Evolutionary conservation across 257 asterid species (phyloP).

Genomic region (Solanum chiquidenum): DNA sequence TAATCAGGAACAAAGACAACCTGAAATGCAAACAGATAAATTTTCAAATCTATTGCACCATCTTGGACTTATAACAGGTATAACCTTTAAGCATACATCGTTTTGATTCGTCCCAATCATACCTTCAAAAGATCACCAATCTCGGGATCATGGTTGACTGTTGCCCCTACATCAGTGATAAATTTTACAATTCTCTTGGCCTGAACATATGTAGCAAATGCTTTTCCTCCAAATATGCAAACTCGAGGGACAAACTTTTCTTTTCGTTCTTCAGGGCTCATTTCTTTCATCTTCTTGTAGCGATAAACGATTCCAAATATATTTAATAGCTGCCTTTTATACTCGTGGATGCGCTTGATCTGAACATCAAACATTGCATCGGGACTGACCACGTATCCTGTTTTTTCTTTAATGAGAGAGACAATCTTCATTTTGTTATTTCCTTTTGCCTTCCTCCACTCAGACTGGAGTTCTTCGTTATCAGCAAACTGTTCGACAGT

Average conservation of each 20-base stretch:
- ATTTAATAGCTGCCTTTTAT: slow-evolving; percentile 44
- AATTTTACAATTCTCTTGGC: slow-evolving; percentile 56
- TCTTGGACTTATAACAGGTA: background rate
- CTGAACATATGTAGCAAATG: slow-evolving; percentile 47
- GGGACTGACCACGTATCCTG: slow-evolving; percentile 65
- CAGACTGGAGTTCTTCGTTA: slow-evolving; percentile 59
- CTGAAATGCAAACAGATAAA: slow-evolving; percentile 12
- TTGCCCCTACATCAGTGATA: slow-evolving; percentile 46
- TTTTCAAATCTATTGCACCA: background rate
- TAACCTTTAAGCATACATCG: background rate
- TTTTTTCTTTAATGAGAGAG: slow-evolving; percentile 54
- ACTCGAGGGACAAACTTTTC: slow-evolving; percentile 47
- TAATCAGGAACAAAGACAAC: slow-evolving; percentile 77
- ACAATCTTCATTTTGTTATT: slow-evolving; percentile 59
- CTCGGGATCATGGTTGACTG: slow-evolving; percentile 49
- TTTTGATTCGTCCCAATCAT: background rate
- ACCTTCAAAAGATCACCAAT: slow-evolving; percentile 52
- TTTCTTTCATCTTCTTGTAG: slow-evolving; percentile 46
- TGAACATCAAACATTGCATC: slow-evolving; percentile 78
- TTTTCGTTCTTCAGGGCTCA: slow-evolving; percentile 36
- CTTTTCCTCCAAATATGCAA: slow-evolving; percentile 55
- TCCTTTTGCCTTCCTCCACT: slow-evolving; percentile 72
- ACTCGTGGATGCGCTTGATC: slow-evolving; percentile 54
- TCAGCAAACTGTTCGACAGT: slow-evolving; percentile 52
- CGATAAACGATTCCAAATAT: slow-evolving; percentile 47